Percentiles rank a stretch among this genome's conserved stretches.
Evolutionary conservation across 176 grass and related monocot genomes (phyloP).

Genomic region (Carex myosuroides): DNA sequence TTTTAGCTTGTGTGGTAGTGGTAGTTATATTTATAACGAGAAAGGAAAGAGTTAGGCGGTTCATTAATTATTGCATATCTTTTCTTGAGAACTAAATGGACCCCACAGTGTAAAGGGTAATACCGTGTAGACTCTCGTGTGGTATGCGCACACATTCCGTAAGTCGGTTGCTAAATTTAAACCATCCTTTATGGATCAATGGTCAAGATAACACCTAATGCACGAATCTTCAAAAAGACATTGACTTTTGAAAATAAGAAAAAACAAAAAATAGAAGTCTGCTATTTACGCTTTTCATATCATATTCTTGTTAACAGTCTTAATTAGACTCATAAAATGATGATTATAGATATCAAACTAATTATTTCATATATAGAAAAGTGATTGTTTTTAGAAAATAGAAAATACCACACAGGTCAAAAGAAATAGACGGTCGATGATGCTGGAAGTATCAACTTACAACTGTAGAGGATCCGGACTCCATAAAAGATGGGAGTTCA

Average conservation of each 20-base stretch:
- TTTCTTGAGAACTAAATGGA: neutral
- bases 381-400: neutral
- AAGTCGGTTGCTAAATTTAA: neutral
- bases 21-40: neutral
- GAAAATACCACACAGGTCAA: neutral
- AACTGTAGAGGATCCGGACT: neutral
- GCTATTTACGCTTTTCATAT: neutral
- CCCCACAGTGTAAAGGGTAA: neutral
- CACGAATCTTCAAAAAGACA: neutral
- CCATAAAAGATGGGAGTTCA: neutral
- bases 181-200: neutral
- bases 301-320: neutral
- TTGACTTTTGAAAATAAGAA: neutral
- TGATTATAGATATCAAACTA: neutral
- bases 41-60: neutral
- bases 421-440: neutral
- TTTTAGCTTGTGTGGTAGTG: neutral
- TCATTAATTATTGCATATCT: constrained; percentile 8
- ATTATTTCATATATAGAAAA: neutral
- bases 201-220: neutral
- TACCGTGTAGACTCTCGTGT: neutral
- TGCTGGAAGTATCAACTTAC: neutral
- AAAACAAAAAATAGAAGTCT: neutral
- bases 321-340: neutral
- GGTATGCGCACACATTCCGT: too few species aligned